Conservation (phyloP, 1,139 yeast species). For the Zygosaccharomyces pseudobailii region DNA sequence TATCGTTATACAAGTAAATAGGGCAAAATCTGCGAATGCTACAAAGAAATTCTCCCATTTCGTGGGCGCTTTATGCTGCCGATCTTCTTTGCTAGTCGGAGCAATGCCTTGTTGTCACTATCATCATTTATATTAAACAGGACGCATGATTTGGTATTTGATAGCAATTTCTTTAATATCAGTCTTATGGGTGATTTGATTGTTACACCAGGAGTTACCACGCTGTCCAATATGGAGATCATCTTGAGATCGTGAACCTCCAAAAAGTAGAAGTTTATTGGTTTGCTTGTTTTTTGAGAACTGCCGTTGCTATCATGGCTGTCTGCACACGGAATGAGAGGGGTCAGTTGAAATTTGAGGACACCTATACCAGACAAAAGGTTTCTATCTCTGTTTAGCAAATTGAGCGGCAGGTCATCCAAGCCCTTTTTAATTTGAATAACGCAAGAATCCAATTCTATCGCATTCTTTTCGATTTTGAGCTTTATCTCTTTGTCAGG, state of each 20-base stretch:
- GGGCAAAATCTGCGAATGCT: background rate
- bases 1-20: slow-evolving; percentile 2
- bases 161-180: slow-evolving; percentile 25
- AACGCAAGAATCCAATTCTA: slow-evolving; percentile 20
- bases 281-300: slow-evolving; percentile 5
- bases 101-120: slow-evolving; percentile 7
- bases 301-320: background rate
- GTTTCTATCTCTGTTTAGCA: slow-evolving; percentile 3
- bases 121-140: slow-evolving; percentile 15
- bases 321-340: background rate
- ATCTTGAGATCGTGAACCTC: slow-evolving; percentile 23
- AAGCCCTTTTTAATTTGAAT: slow-evolving; percentile 9
- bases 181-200: slow-evolving; percentile 23
- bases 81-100: slow-evolving; percentile 13
- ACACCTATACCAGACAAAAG: slow-evolving; percentile 21
- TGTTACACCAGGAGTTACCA: slow-evolving; percentile 9
- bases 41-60: slow-evolving; percentile 6
- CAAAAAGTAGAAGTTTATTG: slow-evolving; percentile 25
- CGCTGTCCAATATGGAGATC: slow-evolving; percentile 13
- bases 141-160: slow-evolving; percentile 26
- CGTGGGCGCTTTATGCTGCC: slow-evolving; percentile 10
- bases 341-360: slow-evolving; percentile 22
- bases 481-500: slow-evolving; percentile 19
- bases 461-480: slow-evolving; percentile 21
- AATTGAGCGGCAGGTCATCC: slow-evolving; percentile 7